These are phyloP conservation scores for Endocladia muricata DNA, from an alignment of 31 red algal species.

Conservation along the genomic window DNA sequence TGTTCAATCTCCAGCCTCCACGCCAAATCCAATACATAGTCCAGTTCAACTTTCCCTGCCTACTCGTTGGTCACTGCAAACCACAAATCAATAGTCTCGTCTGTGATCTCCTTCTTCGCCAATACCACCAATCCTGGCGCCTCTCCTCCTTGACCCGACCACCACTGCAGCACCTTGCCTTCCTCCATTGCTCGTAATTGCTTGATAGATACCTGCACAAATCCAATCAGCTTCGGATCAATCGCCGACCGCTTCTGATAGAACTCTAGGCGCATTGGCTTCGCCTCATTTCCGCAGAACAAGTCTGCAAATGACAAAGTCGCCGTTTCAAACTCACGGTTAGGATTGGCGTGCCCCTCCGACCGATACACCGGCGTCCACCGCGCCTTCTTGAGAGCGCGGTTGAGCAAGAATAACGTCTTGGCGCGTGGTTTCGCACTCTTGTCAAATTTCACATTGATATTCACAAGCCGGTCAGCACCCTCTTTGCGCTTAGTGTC, in stretches of 20 bases:
- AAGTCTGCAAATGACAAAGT: constrained; percentile 50
- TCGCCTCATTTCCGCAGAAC: constrained; percentile 59
- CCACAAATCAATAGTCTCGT: constrained; percentile 72
- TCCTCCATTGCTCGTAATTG: constrained; percentile 71
- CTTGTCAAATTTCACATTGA: constrained; percentile 78
- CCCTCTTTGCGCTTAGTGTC: constrained; percentile 41
- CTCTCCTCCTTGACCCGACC: constrained; percentile 70
- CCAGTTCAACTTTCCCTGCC: too few species aligned
- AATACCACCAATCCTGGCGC: constrained; percentile 71
- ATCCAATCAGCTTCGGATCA: constrained; percentile 78
- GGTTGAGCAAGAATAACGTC: constrained; percentile 67
- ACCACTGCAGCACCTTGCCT: constrained; percentile 83
- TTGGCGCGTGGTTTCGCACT: constrained; percentile 66
- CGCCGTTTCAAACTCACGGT: constrained; percentile 72
- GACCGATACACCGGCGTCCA: constrained; percentile 79
- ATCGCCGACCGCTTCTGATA: constrained; percentile 76
- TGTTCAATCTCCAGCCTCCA: too few species aligned
- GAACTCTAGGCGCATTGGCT: constrained; percentile 76
- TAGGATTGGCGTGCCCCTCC: constrained; percentile 62
- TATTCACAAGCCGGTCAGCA: constrained; percentile 61
- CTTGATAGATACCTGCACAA: constrained; percentile 76
- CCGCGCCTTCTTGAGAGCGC: constrained; percentile 69
- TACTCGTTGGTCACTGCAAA: constrained; percentile 80
- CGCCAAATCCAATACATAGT: too few species aligned
- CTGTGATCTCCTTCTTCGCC: constrained; percentile 75